Percentiles rank a stretch among this genome's conserved stretches.
phyloP scores from a whole-genome alignment of 108 stramenopile genomes.

The Fragilariopsis cylindrus region DNA sequence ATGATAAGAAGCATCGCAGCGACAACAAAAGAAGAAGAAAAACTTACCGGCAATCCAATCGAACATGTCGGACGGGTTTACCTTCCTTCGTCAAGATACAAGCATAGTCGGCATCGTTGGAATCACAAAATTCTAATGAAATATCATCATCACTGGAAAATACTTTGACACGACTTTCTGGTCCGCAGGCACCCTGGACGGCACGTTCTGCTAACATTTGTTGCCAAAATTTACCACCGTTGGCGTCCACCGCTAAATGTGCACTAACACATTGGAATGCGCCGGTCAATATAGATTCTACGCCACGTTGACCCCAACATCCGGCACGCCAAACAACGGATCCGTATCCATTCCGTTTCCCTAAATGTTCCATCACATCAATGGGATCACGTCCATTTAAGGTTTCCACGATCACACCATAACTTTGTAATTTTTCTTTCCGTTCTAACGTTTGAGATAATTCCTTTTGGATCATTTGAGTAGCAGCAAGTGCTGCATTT shows the following conservation, averaged over 20 bases:
- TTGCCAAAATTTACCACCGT: constrained; percentile 89
- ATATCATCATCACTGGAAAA: constrained; percentile 82
- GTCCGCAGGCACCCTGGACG: constrained; percentile 85
- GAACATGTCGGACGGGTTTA: constrained; percentile 79
- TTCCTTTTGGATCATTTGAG: constrained; percentile 69
- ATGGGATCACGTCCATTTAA: constrained; percentile 73
- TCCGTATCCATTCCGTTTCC: constrained; percentile 69
- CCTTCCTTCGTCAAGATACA: constrained; percentile 77
- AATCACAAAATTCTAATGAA: constrained; percentile 81
- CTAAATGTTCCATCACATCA: constrained; percentile 87
- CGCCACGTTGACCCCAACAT: constrained; percentile 78
- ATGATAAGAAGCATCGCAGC: not conserved
- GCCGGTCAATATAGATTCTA: constrained; percentile 71
- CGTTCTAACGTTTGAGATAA: constrained; percentile 60
- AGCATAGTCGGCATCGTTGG: constrained; percentile 71
- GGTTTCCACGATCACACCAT: constrained; percentile 73
- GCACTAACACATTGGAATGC: constrained; percentile 87
- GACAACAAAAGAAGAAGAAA: constrained; percentile 10
- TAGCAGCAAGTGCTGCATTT: constrained; percentile 62
- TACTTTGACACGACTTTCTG: constrained; percentile 77
- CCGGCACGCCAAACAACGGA: constrained; percentile 87
- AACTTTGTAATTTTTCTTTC: constrained; percentile 50
- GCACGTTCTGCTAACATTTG: constrained; percentile 86
- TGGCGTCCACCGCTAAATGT: constrained; percentile 84
- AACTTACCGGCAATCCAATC: constrained; percentile 66